phyloP scores from a whole-genome alignment of 2,329 filamentous ascomycete species.

The Diaporthe amygdali region DNA sequence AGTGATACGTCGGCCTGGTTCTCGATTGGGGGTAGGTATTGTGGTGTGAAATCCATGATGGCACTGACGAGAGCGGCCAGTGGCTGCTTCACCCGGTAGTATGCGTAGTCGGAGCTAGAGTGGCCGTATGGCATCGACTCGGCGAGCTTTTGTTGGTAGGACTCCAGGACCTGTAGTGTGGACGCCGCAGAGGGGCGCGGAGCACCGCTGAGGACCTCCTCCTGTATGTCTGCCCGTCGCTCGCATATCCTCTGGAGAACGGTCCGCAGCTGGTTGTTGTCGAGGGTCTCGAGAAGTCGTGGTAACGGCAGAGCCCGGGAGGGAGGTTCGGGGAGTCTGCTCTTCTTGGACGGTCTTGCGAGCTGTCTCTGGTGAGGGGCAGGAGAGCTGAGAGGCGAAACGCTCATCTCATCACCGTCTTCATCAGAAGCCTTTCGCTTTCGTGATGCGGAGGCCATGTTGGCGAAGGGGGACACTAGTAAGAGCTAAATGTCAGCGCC shows the following conservation, averaged over 20 bases:
- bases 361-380: slow-evolving; percentile 74
- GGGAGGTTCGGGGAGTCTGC: slow-evolving; percentile 49
- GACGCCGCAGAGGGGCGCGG: slow-evolving; percentile 86
- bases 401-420: slow-evolving; percentile 88
- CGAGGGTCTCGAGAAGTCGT: slow-evolving; percentile 92
- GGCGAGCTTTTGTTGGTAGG: slow-evolving; percentile 81
- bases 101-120: slow-evolving; percentile 88
- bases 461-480: slow-evolving; percentile 55
- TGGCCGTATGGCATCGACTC: slow-evolving; percentile 86
- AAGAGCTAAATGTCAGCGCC: slow-evolving; percentile 26
- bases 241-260: slow-evolving; percentile 93
- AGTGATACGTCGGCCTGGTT: slow-evolving; percentile 82
- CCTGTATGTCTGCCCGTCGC: slow-evolving; percentile 81
- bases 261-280: slow-evolving; percentile 80
- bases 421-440: slow-evolving; percentile 86
- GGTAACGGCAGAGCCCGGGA: slow-evolving; percentile 49
- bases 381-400: slow-evolving; percentile 84
- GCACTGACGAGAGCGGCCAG: slow-evolving; percentile 84
- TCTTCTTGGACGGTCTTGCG: slow-evolving; percentile 68
- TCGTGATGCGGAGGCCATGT: slow-evolving; percentile 52
- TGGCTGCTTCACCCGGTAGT: slow-evolving; percentile 86
- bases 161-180: slow-evolving; percentile 78
- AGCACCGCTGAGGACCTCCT: slow-evolving; percentile 82
- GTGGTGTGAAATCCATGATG: slow-evolving; percentile 90
- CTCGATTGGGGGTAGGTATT: slow-evolving; percentile 93